Base-by-base conservation (phyloP, 345 rosid species). In the Linum lewisii region DNA sequence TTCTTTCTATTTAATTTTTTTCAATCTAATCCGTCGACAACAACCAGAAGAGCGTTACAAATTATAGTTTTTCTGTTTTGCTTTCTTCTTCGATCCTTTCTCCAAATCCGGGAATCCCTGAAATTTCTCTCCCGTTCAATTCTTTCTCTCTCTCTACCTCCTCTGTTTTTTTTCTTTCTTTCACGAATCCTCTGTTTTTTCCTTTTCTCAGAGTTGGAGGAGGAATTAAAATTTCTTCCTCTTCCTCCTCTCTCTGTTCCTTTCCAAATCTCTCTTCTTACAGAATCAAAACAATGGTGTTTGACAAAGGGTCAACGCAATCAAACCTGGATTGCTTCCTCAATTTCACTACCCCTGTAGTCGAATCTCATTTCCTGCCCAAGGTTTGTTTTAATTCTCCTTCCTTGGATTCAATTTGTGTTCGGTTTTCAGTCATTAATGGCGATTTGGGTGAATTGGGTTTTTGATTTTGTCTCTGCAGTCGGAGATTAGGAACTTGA, bases 251-350 rank as follows among this genome's bases (percentile, higher is more conserved):
- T 57, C 65, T 57, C 63, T 54, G 51, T 25, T 51, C 53, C 64
- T 56, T 42, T 26, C 26, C 21, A 4, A 16, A 3, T 21, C 11
- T 60, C 16, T 21, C 50, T n/a, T 26, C 19, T 32, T 51, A 24
- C 19, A 11, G 15, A 11, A 42, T 42, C 21, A 51, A 61, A 73
- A 79, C 70, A 82, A 90, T 87, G 99, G 72, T 75, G 66, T 63
- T 73, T 55, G 83, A 75, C 50, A 82, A 67, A 54, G 86, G 89
- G 78, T 81, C 82, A 73, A 62, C 58, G n/a, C 82, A 68, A 75
- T 90, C 96, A 6, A 94, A 90, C 78, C 96, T 94, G 14, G 90
- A 82, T 37, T 71, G 88, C 61, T 87, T 90, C 79, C 91, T 87
- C 52, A 81, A 76, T 69, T 80, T 82, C 76, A 90, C 90, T 26